These are phyloP conservation scores for Thelonectria discophora DNA, from an alignment of 2,329 filamentous ascomycete species.

Conservation along the genomic window DNA sequence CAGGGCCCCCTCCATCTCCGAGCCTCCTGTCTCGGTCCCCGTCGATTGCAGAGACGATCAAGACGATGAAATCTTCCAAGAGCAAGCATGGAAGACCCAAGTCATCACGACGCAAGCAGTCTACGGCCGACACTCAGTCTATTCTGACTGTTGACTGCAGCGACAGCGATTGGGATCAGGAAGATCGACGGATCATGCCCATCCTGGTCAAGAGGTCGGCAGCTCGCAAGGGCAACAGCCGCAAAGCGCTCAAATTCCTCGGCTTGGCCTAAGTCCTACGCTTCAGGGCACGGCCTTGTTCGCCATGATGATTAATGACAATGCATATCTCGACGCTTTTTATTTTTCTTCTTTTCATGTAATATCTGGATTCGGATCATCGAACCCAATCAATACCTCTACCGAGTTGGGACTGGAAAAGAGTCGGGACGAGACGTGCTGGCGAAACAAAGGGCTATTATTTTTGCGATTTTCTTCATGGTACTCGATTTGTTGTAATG, in stretches of 20 bases:
- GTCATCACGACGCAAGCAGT: constrained; percentile 38
- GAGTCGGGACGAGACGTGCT: constrained; percentile 5
- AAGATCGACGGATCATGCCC: constrained; percentile 63
- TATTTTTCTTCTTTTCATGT: constrained; percentile 26
- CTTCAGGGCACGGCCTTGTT: not conserved
- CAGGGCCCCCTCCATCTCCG: constrained; percentile 23
- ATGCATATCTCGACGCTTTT: constrained; percentile 29
- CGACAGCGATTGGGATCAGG: constrained; percentile 56
- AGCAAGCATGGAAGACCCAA: constrained; percentile 44
- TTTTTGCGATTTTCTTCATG: constrained; percentile 3
- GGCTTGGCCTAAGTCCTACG: constrained; percentile 51
- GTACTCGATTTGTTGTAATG: not conserved
- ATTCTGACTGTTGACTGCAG: constrained; percentile 49
- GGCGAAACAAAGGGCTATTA: constrained; percentile 1
- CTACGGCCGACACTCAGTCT: constrained; percentile 42
- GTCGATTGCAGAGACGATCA: constrained; percentile 47
- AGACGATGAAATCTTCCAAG: constrained; percentile 42
- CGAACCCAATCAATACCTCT: constrained; percentile 16
- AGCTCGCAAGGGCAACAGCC: constrained; percentile 53
- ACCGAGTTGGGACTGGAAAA: constrained; percentile 14
- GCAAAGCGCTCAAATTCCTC: constrained; percentile 64
- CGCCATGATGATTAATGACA: constrained; percentile 37
- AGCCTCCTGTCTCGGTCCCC: constrained; percentile 39
- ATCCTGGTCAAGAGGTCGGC: constrained; percentile 52
- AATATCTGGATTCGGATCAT: constrained; percentile 10